Evolutionary conservation across 2,329 filamentous ascomycete species (phyloP), one percentile per base, ranked within the genome.

Genomic region (Fusarium sp.): DNA sequence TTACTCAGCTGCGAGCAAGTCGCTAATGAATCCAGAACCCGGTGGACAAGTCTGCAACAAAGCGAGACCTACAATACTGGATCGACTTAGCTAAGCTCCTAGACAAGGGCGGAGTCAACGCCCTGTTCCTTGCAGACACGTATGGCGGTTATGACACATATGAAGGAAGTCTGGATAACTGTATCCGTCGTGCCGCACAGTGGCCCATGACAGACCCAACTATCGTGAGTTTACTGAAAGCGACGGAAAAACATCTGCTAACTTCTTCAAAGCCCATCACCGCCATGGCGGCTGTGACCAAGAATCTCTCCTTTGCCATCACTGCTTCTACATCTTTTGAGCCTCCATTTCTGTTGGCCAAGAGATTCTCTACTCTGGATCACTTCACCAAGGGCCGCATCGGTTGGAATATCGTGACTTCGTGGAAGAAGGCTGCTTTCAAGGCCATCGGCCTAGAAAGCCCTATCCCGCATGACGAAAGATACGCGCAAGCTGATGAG

Each of bases 321-420:
- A 92, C 90, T 0, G 88, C 89, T 0, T 90, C 89, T 0, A 92
- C 90, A 3, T 89, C 89, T 0, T 92, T 91, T 66, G 89, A 92
- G 70, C 87, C 88, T 0, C 90, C 90, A 0, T 92, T 90, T 67
- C 79, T 91, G 2, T 81, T 92, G 1, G 90, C 90, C 0, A 91
- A 91, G 77, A 83, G 89, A 0, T 91, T 92, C 64, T 91, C 89
- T 0, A 90, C 89, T 0, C 79, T 92, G 0, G 90, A 92, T 67
- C 90, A 92, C 78, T 82, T 92, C 50, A 92, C 90, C 0, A 83
- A 86, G 4, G 90, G 90, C 0, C 84, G 90, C 0, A 85, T 92
- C 37, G 90, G 89, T 0, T 92, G 90, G 91, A 93, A 93, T 70
- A 91, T 93, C 22, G 91, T 93, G 1, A 92, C 90, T 0, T 75